Conservation (phyloP, 495 filamentous ascomycete genomes). For the Pyrenula massariospora region DNA sequence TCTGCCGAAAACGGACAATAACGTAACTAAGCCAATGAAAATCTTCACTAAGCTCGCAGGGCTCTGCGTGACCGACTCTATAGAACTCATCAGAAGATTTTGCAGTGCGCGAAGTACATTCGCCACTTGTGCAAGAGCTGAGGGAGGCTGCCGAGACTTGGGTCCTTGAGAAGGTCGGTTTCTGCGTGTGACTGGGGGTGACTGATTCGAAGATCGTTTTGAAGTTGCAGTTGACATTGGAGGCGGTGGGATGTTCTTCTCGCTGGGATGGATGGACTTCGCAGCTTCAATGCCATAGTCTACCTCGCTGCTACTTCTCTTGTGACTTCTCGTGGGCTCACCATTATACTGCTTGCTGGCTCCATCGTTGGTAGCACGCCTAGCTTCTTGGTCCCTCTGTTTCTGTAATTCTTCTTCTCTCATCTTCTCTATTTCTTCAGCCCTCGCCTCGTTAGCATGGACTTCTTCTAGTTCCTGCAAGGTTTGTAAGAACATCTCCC, state of each 20-base stretch:
- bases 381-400: constrained; percentile 38
- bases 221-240: constrained; percentile 14
- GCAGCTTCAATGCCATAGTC: constrained; percentile 42
- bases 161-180: constrained; percentile 19
- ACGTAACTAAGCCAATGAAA: constrained; percentile 69
- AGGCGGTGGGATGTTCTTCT: constrained; percentile 16
- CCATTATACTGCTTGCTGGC: constrained; percentile 26
- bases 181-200: constrained; percentile 19
- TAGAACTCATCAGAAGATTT: constrained; percentile 49
- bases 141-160: constrained; percentile 18
- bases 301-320: constrained; percentile 37
- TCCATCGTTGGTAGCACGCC: constrained; percentile 49
- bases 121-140: constrained; percentile 18
- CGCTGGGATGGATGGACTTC: constrained; percentile 20
- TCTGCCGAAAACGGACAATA: constrained; percentile 65
- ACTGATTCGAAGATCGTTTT: constrained; percentile 19
- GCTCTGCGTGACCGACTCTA: constrained; percentile 52
- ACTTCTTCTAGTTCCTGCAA: constrained; percentile 49
- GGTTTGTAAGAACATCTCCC: constrained; percentile 72
- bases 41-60: constrained; percentile 64
- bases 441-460: constrained; percentile 58
- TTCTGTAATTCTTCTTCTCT: constrained; percentile 51
- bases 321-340: constrained; percentile 34
- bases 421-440: constrained; percentile 45
- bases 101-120: constrained; percentile 39